Conservation (phyloP, 768 basidiomycete species). For the Podaxis mareebaensis region DNA sequence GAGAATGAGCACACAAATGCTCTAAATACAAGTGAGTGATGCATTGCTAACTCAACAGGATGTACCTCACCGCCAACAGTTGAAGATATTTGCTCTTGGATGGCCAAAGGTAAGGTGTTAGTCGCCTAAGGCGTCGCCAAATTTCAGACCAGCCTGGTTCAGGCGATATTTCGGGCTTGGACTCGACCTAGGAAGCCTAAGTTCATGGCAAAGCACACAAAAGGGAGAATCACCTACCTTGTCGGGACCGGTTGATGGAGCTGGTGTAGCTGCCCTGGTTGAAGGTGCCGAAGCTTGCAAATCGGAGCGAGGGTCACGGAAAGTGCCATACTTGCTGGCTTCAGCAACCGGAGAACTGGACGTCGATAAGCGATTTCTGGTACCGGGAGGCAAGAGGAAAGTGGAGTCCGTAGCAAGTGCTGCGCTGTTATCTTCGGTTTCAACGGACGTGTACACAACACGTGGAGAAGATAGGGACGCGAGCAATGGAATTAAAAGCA, state of each 20-base stretch:
- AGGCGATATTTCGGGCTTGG: constrained; percentile 52
- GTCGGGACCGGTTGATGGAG: constrained; percentile 40
- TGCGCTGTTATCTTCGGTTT: constrained; percentile 39
- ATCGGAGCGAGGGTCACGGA: constrained; percentile 51
- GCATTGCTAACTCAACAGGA: constrained; percentile 3
- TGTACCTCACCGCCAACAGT: constrained; percentile 56
- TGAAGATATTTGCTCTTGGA: constrained; percentile 65
- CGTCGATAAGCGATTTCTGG: constrained; percentile 44
- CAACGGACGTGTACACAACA: constrained; percentile 58
- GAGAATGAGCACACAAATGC: constrained; percentile 69
- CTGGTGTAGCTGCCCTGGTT: constrained; percentile 53
- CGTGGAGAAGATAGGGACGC: constrained; percentile 64
- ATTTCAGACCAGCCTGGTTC: constrained; percentile 77
- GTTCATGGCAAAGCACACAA: constrained; percentile 3
- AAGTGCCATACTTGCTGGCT: constrained; percentile 75
- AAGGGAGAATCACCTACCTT: constrained; percentile 33
- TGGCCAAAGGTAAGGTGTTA: constrained; percentile 88
- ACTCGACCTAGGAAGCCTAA: constrained; percentile 30
- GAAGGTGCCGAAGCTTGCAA: constrained; percentile 53
- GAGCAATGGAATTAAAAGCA: constrained; percentile 62
- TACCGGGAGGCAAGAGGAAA: constrained; percentile 55
- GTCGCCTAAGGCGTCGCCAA: constrained; percentile 58
- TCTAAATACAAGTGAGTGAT: constrained; percentile 33
- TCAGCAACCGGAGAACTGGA: constrained; percentile 49
- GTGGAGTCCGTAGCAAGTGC: constrained; percentile 47